Percentiles rank a stretch among this genome's conserved stretches.
Conservation (phyloP, 768 basidiomycete genomes). For the Suillus subluteus region DNA sequence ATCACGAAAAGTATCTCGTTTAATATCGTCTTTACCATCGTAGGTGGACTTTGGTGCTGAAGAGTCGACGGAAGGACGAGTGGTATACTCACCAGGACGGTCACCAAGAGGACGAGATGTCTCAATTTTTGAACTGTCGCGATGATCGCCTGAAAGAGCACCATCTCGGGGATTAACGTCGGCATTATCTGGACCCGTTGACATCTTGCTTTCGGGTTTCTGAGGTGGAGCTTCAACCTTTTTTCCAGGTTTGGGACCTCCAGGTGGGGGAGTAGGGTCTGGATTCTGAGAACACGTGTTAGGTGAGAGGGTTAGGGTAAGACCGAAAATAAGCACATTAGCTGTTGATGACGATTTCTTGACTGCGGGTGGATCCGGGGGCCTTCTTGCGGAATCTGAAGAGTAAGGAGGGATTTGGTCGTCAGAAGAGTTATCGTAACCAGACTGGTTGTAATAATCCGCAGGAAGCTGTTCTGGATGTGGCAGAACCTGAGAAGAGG, state of each 20-base stretch:
- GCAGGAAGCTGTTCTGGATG: constrained; percentile 40
- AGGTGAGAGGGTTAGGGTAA: constrained; percentile 6
- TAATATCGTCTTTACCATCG: constrained; percentile 35
- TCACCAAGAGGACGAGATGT: constrained; percentile 20
- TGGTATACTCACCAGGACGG: constrained; percentile 34
- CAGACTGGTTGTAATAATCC: constrained; percentile 21
- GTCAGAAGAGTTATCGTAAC: constrained; percentile 19
- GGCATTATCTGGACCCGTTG: constrained; percentile 18
- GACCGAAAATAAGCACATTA: constrained; percentile 37
- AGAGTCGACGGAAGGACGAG: constrained; percentile 26
- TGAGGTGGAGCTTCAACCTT: not conserved
- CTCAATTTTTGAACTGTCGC: constrained; percentile 18
- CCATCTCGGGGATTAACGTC: constrained; percentile 15
- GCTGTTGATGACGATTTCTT: constrained; percentile 5
- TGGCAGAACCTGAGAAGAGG: constrained; percentile 34
- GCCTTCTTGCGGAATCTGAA: constrained; percentile 27
- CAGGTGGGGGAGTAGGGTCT: constrained; percentile 31
- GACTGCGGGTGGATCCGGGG: constrained; percentile 21
- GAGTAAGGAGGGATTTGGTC: constrained; percentile 21
- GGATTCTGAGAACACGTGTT: constrained; percentile 19
- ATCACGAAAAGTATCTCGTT: constrained; percentile 28
- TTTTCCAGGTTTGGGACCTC: constrained; percentile 27
- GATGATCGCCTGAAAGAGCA: constrained; percentile 11
- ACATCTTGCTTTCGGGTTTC: constrained; percentile 16
- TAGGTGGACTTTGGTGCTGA: constrained; percentile 26